Evolutionary conservation across 2,329 filamentous ascomycete genomes (phyloP).

Genomic region (Phoma sp.): DNA sequence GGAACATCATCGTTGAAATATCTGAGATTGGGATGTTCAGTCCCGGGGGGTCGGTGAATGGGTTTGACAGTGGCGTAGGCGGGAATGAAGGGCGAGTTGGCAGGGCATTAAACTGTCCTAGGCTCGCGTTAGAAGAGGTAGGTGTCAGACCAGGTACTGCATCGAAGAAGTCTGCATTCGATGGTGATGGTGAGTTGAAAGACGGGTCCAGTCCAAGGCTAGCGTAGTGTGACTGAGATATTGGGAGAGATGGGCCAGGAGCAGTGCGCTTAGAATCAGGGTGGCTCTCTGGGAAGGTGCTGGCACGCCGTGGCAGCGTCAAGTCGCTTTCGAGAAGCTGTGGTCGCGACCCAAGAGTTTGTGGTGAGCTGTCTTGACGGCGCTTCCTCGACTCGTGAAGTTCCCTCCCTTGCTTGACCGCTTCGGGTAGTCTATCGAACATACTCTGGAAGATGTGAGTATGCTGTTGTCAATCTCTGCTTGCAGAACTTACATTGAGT

Average conservation of each 20-base stretch:
- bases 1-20: constrained; percentile 81
- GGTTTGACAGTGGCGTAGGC: constrained; percentile 37
- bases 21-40: constrained; percentile 65
- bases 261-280: constrained; percentile 39
- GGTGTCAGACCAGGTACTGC: constrained; percentile 43
- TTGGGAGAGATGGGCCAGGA: constrained; percentile 32
- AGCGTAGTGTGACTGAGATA: constrained; percentile 39
- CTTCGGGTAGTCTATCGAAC: constrained; percentile 83
- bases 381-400: constrained; percentile 46
- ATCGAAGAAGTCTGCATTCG: constrained; percentile 41
- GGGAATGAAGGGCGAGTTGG: constrained; percentile 40
- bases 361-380: constrained; percentile 48
- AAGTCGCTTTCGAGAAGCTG: constrained; percentile 31
- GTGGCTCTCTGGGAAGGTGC: constrained; percentile 47
- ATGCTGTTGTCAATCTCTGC: not conserved
- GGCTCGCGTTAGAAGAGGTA: constrained; percentile 39
- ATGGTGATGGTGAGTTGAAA: constrained; percentile 36
- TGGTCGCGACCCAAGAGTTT: constrained; percentile 35
- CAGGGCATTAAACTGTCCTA: constrained; percentile 36
- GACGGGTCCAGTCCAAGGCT: constrained; percentile 37
- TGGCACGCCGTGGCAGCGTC: constrained; percentile 39
- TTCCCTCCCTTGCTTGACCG: constrained; percentile 61
- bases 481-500: constrained; percentile 67
- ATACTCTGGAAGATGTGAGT: constrained; percentile 63
- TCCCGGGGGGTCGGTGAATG: constrained; percentile 40